These are phyloP conservation scores for Fusarium proliferatum DNA, from an alignment of 2,329 filamentous ascomycete species.

Conservation along the genomic window DNA sequence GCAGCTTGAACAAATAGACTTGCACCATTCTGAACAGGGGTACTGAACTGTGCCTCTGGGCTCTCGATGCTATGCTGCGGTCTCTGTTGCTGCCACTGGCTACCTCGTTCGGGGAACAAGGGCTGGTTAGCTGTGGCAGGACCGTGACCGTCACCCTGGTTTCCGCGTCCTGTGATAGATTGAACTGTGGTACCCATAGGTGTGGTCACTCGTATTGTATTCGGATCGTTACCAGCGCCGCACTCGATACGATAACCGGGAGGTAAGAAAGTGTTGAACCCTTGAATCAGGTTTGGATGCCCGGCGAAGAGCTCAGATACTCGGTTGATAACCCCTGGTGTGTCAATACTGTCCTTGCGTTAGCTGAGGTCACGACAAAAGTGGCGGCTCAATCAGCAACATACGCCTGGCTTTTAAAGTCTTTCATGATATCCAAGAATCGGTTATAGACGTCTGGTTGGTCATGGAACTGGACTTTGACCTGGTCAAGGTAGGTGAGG, in stretches of 20 bases:
- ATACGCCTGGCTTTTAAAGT: slow-evolving; percentile 97
- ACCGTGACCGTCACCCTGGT: slow-evolving; percentile 58
- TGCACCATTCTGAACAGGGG: slow-evolving; percentile 63
- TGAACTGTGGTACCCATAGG: slow-evolving; percentile 97
- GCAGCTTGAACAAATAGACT: slow-evolving; percentile 59
- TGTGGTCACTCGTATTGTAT: slow-evolving; percentile 95
- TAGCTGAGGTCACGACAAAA: slow-evolving; percentile 30
- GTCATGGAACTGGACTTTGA: slow-evolving; percentile 97
- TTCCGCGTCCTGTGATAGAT: slow-evolving; percentile 74
- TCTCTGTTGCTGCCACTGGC: slow-evolving; percentile 69
- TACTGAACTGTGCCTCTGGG: slow-evolving; percentile 71
- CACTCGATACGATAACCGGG: slow-evolving; percentile 98
- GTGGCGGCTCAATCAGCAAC: slow-evolving; percentile 49
- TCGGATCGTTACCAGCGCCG: slow-evolving; percentile 91
- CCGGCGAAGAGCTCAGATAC: slow-evolving; percentile 96
- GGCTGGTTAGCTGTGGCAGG: slow-evolving; percentile 53
- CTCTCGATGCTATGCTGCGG: slow-evolving; percentile 70
- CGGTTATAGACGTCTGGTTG: slow-evolving; percentile 97
- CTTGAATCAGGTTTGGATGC: slow-evolving; percentile 94
- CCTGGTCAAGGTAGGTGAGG: slow-evolving; percentile 95
- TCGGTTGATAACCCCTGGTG: slow-evolving; percentile 94
- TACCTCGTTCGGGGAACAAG: slow-evolving; percentile 60
- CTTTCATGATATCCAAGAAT: slow-evolving; percentile 99
- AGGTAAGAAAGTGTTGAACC: slow-evolving; percentile 97
- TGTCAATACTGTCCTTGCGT: slow-evolving; percentile 78